Conservation (phyloP, 176 grass and related monocot species). For the Avena eriantha region DNA sequence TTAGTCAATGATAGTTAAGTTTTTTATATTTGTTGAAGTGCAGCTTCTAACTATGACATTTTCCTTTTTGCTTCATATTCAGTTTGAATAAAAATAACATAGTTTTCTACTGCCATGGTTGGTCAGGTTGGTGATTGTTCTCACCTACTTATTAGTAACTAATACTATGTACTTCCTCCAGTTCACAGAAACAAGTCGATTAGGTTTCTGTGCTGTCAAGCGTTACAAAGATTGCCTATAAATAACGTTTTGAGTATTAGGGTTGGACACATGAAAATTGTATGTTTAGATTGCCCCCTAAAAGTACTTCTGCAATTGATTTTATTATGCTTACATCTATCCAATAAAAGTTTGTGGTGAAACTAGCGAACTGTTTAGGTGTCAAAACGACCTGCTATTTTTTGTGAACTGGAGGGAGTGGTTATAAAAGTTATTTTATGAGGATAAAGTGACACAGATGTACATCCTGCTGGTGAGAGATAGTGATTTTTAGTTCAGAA, state of each 20-base stretch:
- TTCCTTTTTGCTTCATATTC: slow-evolving; percentile 29
- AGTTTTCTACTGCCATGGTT: neutral
- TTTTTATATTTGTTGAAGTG: neutral
- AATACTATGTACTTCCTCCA: neutral
- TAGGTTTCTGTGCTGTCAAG: neutral
- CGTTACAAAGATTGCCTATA: neutral
- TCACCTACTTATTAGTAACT: neutral
- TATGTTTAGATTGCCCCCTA: neutral
- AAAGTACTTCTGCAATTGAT: neutral
- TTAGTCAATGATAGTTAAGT: slow-evolving; percentile 12
- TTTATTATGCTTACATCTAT: slow-evolving; percentile 14
- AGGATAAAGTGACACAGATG: neutral
- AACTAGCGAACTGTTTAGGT: slow-evolving; percentile 2
- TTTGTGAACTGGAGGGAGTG: slow-evolving; percentile 1
- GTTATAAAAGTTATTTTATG: slow-evolving; percentile 1
- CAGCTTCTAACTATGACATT: slow-evolving; percentile 3
- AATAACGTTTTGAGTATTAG: neutral
- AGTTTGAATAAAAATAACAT: neutral
- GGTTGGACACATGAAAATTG: neutral
- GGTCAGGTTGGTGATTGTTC: slow-evolving; percentile 13
- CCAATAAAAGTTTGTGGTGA: neutral
- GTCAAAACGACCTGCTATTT: neutral
- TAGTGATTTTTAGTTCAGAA: slow-evolving; percentile 3
- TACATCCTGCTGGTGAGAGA: neutral
- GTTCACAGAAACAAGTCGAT: neutral